Base-by-base conservation (phyloP, 495 filamentous ascomycete genomes). In the Xylaria curta region DNA sequence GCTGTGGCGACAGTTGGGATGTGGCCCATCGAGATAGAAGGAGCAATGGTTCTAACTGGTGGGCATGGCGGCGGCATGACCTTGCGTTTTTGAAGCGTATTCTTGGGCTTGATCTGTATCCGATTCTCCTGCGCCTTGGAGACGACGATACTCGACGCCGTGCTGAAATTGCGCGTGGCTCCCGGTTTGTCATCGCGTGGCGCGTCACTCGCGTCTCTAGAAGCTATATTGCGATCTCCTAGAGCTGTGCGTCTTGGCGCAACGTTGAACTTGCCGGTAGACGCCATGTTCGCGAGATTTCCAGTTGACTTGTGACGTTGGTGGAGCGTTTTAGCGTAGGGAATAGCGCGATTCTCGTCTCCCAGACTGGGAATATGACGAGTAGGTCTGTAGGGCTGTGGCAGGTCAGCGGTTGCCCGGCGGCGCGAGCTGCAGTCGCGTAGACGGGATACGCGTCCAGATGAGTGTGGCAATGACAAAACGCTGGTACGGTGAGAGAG, bases 251-350 rank as follows among this genome's bases (percentile, higher is more conserved):
- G 89, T 82, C 93, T 94, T 31, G 90, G 84, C 51, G 86, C 88
- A 64, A 88, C 88, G 80, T 92, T 95, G 63, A 91, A 79, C 38
- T 86, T 86, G 63, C 85, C 87, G 24, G 84, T 86, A 59, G 88
- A 83, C 19, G 85, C 73, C 72, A 83, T 68, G 31, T 84, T 82
- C 58, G 86, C 88, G 58, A 94, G 81, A 56, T 90, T 91, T 26
- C 92, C 87, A 10, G 89, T 91, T 0, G 94, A 96, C 81, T 95
- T 97, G 83, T 94, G 91, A 33, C 90, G 91, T 76, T 95, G 91
- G 74, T 94, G 93, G 68, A 92, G 80, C 36, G 87, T 80, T 78
- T 91, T 93, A 72, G 86, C 85, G 59, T 83, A 72, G 19, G 87
- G 80, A 24, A 89, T 84, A 28, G 85, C 84, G 0, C 54, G 36